Evolutionary conservation across 768 basidiomycete genomes (phyloP).

Genomic region (Coprinopsis marcescibilis): DNA sequence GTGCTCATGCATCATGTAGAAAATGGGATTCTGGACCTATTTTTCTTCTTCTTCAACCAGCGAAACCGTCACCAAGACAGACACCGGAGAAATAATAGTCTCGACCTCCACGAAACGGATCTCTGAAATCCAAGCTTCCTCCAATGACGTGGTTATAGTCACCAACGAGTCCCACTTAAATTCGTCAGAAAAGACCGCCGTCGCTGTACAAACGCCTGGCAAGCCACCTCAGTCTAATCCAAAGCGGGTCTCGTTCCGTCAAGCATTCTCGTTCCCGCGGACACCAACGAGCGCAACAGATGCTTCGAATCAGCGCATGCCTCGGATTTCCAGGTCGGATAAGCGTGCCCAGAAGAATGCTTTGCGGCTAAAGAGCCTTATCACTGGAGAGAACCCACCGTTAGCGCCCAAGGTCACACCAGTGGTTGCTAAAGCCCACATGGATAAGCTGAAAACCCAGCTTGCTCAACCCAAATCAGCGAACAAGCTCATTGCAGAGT

Average conservation of each 20-base stretch:
- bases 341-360: slow-evolving; percentile 63
- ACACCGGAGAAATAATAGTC: not conserved
- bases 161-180: not conserved
- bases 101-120: not conserved
- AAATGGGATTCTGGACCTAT: not conserved
- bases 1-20: too few relatives aligned
- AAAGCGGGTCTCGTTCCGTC: slow-evolving; percentile 3
- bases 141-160: not conserved
- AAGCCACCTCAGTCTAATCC: not conserved
- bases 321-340: slow-evolving; percentile 36
- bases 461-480: slow-evolving; percentile 64
- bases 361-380: slow-evolving; percentile 56
- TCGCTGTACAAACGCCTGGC: not conserved
- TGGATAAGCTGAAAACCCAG: slow-evolving; percentile 62
- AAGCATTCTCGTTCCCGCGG: not conserved
- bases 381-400: slow-evolving; percentile 47
- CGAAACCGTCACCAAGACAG: not conserved
- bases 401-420: slow-evolving; percentile 34
- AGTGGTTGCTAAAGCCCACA: slow-evolving; percentile 40
- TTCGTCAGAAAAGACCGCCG: not conserved
- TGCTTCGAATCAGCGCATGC: not conserved
- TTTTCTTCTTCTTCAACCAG: not conserved
- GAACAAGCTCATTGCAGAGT: slow-evolving; percentile 65
- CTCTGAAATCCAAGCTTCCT: not conserved
- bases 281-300: not conserved